Percentiles rank a stretch among this genome's conserved stretches.
Evolutionary conservation across 805 yeast genomes (phyloP).

Genomic region (Metschnikowia noctiluminum): DNA sequence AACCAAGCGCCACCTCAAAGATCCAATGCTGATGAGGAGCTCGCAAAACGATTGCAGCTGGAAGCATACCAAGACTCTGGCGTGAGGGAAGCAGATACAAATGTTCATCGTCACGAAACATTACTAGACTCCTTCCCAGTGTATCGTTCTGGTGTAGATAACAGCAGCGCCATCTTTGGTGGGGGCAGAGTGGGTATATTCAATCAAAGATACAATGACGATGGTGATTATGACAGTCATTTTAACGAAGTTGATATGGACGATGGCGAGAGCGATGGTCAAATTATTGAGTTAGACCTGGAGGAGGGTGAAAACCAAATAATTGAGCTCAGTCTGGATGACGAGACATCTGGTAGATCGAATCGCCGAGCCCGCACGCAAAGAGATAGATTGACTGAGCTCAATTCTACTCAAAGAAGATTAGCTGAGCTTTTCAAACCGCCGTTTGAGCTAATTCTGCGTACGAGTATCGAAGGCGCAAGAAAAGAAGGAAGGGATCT

Average conservation of each 20-base stretch:
- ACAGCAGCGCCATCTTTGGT: slow-evolving; percentile 48
- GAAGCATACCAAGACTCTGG: slow-evolving; percentile 49
- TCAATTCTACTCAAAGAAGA: slow-evolving; percentile 56
- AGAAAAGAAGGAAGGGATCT: slow-evolving; percentile 58
- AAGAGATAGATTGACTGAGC: slow-evolving; percentile 25
- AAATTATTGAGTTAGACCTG: slow-evolving; percentile 25
- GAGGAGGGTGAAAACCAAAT: slow-evolving; percentile 33
- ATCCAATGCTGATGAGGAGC: slow-evolving; percentile 44
- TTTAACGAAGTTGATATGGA: slow-evolving; percentile 26
- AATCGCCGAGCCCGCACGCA: slow-evolving; percentile 11
- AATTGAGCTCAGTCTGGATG: slow-evolving; percentile 29
- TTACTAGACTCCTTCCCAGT: slow-evolving; percentile 47
- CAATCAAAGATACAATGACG: slow-evolving; percentile 50
- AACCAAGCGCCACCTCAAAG: slow-evolving; percentile 18
- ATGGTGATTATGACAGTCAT: slow-evolving; percentile 29
- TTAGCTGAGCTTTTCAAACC: slow-evolving; percentile 85
- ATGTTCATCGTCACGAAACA: slow-evolving; percentile 75
- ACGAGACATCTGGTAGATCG: slow-evolving; percentile 19
- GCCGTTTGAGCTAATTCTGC: slow-evolving; percentile 84
- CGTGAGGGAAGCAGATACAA: slow-evolving; percentile 62
- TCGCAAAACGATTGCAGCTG: slow-evolving; percentile 61
- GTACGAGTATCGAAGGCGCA: slow-evolving; percentile 69
- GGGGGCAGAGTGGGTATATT: slow-evolving; percentile 50
- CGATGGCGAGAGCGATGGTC: not conserved
- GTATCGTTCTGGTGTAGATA: slow-evolving; percentile 10